Evolutionary conservation across 2,329 filamentous ascomycete species (phyloP).

Genomic region (Aspergillus cejpii): DNA sequence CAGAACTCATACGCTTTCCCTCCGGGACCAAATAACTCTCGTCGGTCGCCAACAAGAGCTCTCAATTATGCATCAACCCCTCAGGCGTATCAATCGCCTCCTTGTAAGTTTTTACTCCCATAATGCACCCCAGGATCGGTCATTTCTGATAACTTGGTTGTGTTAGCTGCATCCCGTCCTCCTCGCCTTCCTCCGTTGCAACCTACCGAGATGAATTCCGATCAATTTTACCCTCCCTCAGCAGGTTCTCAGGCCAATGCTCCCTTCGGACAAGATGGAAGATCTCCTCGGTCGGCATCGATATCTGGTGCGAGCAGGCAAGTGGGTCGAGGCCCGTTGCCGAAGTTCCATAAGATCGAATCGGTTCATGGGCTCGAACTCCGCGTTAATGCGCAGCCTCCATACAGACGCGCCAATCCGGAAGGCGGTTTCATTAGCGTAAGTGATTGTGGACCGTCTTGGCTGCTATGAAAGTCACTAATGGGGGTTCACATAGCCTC

Average conservation of each 20-base stretch:
- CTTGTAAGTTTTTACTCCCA: conserved; percentile 40
- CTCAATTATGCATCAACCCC: conserved; percentile 52
- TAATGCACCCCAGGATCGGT: background rate
- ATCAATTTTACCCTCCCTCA: conserved; percentile 66
- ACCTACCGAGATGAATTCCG: conserved; percentile 58
- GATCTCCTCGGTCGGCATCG: conserved; percentile 44
- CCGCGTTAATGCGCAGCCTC: conserved; percentile 77
- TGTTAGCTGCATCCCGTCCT: conserved; percentile 42
- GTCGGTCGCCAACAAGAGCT: conserved; percentile 72
- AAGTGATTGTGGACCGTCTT: conserved; percentile 35
- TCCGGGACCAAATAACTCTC: conserved; percentile 47
- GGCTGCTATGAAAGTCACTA: conserved; percentile 11
- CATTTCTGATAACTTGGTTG: conserved; percentile 20
- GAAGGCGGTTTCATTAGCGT: conserved; percentile 98
- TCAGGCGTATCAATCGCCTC: conserved; percentile 54
- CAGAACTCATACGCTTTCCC: conserved; percentile 50
- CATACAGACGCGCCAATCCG: conserved; percentile 87
- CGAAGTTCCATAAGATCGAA: conserved; percentile 76
- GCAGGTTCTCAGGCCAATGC: conserved; percentile 65
- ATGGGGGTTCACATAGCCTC: conserved; percentile 54
- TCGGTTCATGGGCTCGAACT: conserved; percentile 68
- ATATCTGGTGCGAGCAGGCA: conserved; percentile 45
- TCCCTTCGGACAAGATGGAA: conserved; percentile 51
- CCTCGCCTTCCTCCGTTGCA: conserved; percentile 71
- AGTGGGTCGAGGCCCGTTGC: conserved; percentile 61